A percentile compares a stretch with the other conserved stretches of the same genome.
Conservation (phyloP, 2,329 filamentous ascomycete genomes). For the Hymenoscyphus linearis region DNA sequence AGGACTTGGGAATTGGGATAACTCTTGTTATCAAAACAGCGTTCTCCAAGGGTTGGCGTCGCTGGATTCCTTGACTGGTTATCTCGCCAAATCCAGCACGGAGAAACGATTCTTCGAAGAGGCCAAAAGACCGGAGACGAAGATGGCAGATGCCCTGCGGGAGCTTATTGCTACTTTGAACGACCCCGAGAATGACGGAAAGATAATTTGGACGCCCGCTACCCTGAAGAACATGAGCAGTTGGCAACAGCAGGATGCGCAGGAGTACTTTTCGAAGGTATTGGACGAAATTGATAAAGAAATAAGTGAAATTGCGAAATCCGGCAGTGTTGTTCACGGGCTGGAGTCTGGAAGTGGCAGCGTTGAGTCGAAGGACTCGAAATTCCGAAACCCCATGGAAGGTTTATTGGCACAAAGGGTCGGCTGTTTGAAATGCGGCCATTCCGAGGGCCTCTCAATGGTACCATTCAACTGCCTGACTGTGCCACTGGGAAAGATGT, state of each 20-base stretch:
- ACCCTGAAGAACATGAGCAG: slow-evolving; percentile 89
- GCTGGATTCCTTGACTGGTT: slow-evolving; percentile 62
- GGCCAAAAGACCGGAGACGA: slow-evolving; percentile 21
- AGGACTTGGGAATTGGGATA: slow-evolving; percentile 86
- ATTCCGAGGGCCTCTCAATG: slow-evolving; percentile 81
- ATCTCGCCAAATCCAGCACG: slow-evolving; percentile 48
- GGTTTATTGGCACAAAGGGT: slow-evolving; percentile 85
- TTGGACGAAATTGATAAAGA: slow-evolving; percentile 81
- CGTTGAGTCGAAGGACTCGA: slow-evolving; percentile 1
- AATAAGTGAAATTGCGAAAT: slow-evolving; percentile 45
- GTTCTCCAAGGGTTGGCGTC: slow-evolving; percentile 81
- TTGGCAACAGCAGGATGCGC: slow-evolving; percentile 94
- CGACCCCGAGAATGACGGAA: slow-evolving; percentile 63
- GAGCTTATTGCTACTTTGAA: slow-evolving; percentile 67
- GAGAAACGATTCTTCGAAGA: slow-evolving; percentile 23
- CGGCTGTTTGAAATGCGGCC: slow-evolving; percentile 78
- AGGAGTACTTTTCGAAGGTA: slow-evolving; percentile 92
- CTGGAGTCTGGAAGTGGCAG: slow-evolving; percentile 22
- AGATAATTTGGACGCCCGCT: slow-evolving; percentile 73
- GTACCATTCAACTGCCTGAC: slow-evolving; percentile 94
- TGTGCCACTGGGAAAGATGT: slow-evolving; percentile 65
- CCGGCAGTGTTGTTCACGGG: slow-evolving; percentile 16
- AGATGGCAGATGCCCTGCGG: slow-evolving; percentile 34
- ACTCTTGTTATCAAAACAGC: slow-evolving; percentile 97
- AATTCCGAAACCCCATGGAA: slow-evolving; percentile 71